phyloP scores from a whole-genome alignment of 352 stramenopile genomes.

The Plasmopara viticola region DNA sequence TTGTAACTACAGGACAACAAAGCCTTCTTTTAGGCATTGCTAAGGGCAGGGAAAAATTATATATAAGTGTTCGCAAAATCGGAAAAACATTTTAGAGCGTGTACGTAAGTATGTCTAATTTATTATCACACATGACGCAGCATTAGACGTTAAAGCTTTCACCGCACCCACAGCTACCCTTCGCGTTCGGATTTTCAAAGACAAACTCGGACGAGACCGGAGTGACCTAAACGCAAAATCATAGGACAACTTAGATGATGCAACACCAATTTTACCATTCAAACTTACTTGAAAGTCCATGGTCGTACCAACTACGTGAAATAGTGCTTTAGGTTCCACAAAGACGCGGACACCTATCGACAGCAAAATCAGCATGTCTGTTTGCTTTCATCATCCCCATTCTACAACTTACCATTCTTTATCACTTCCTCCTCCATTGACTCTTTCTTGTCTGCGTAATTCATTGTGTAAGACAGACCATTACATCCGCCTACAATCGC shows the following conservation, averaged over 20 bases:
- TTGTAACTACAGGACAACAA: too few species aligned
- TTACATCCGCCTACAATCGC: conserved; percentile 91
- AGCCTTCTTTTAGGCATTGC: too few species aligned
- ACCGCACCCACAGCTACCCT: conserved; percentile 97
- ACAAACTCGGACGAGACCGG: conserved; percentile 97
- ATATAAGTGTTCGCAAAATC: too few species aligned
- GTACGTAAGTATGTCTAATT: not conserved
- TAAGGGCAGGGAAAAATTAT: too few species aligned
- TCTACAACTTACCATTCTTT: conserved; percentile 54
- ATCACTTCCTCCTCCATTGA: conserved; percentile 92
- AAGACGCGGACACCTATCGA: conserved; percentile 92
- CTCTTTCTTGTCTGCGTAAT: conserved; percentile 96
- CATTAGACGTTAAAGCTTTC: conserved; percentile 98
- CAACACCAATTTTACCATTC: not conserved
- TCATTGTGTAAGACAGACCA: conserved; percentile 98
- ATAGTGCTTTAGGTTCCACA: conserved; percentile 97
- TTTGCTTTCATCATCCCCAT: not conserved
- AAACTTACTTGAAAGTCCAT: conserved; percentile 93
- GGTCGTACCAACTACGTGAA: conserved; percentile 97
- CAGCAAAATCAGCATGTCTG: conserved; percentile 7
- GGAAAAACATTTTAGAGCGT: too few species aligned
- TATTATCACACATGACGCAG: conserved; percentile 1
- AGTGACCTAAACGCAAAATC: conserved; percentile 67
- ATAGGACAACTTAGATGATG: not conserved
- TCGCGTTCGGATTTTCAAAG: conserved; percentile 99